Conservation (phyloP, 768 basidiomycete species). For the Pholiota conissans region DNA sequence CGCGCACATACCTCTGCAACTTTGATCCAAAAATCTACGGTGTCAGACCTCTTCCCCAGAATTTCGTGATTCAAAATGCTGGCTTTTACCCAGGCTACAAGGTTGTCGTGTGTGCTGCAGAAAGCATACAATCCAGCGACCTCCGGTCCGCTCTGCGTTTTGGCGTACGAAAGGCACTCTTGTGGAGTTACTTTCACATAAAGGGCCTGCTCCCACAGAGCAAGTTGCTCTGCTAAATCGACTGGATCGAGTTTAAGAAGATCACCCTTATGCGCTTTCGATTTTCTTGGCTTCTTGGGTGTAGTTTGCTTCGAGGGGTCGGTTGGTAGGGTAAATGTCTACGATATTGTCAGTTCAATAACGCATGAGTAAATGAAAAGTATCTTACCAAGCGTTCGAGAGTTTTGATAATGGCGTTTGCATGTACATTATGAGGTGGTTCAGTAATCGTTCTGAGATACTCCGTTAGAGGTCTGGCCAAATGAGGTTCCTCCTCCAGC, state of each 20-base stretch:
- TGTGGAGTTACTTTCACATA: conserved; percentile 70
- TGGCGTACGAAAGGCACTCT: conserved; percentile 72
- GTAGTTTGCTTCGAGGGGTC: conserved; percentile 22
- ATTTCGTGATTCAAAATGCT: conserved; percentile 56
- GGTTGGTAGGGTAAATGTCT: conserved; percentile 43
- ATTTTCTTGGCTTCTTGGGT: conserved; percentile 40
- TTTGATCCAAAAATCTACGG: conserved; percentile 73
- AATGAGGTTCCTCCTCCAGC: conserved; percentile 63
- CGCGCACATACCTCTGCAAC: conserved; percentile 64
- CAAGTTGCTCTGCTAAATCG: conserved; percentile 79
- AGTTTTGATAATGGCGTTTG: conserved; percentile 48
- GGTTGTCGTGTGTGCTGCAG: conserved; percentile 58
- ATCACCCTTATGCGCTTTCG: conserved; percentile 56
- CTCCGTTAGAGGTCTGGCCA: conserved; percentile 54
- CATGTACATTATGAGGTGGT: conserved; percentile 40
- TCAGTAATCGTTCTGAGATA: conserved; percentile 50
- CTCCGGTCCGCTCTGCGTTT: conserved; percentile 33
- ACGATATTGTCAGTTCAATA: conserved; percentile 9
- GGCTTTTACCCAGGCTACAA: conserved; percentile 66
- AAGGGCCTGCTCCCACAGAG: conserved; percentile 67
- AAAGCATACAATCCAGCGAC: conserved; percentile 53
- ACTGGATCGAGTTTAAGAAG: conserved; percentile 64
- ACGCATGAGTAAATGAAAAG: conserved; percentile 3
- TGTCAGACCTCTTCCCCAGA: conserved; percentile 54
- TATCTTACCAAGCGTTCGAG: conserved; percentile 61